Percentiles rank a stretch among this genome's conserved stretches.
phyloP scores from a whole-genome alignment of 495 filamentous ascomycete genomes.

The Penicillium silybi region DNA sequence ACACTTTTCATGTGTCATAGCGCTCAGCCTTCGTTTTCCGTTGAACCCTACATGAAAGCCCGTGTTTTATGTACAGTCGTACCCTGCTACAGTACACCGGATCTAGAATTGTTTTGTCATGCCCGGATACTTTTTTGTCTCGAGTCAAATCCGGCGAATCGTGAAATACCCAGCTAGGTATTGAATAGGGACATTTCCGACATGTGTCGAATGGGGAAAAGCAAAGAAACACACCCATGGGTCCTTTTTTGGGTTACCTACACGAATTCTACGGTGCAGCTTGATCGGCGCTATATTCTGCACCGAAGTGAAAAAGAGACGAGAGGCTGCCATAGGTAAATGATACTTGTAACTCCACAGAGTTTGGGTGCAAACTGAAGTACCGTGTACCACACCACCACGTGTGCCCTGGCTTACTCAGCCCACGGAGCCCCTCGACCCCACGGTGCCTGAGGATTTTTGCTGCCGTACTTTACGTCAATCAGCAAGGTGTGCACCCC shows the following conservation, averaged over 20 bases:
- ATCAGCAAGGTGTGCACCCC: conserved; percentile 20
- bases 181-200: neutral
- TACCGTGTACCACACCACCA: conserved; percentile 5
- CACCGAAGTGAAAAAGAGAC: neutral
- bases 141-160: too few species aligned
- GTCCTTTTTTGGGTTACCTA: neutral
- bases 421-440: conserved; percentile 29
- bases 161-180: too few species aligned
- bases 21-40: neutral
- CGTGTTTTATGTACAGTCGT: neutral
- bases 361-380: neutral
- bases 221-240: neutral
- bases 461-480: conserved; percentile 37
- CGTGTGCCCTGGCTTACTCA: conserved; percentile 25
- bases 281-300: neutral
- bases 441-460: conserved; percentile 44
- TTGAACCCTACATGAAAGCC: neutral
- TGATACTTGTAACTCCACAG: neutral
- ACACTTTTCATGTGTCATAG: neutral
- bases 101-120: too few species aligned
- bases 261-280: neutral
- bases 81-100: neutral
- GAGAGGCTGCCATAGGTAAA: neutral
- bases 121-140: too few species aligned
- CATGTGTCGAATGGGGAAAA: neutral